Percentiles rank a stretch among this genome's conserved stretches.
These are phyloP conservation scores for Aspergillus egyptiacus DNA, from an alignment of 495 filamentous ascomycete species.

Conservation along the genomic window DNA sequence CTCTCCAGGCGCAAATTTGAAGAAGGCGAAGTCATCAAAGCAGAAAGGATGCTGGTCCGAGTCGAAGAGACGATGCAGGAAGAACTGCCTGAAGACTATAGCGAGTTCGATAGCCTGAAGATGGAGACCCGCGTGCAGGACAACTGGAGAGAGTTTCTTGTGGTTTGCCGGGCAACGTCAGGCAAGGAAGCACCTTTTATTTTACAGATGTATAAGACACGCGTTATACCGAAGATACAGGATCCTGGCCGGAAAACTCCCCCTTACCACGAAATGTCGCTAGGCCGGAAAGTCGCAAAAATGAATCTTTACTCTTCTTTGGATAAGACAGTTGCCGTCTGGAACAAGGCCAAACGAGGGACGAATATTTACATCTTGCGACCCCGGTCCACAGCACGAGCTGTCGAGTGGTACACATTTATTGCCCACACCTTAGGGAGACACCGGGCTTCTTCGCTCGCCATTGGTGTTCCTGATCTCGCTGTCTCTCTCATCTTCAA, in stretches of 20 bases:
- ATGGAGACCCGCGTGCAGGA: conserved; percentile 56
- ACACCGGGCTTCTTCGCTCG: conserved; percentile 51
- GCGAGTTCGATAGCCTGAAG: conserved; percentile 59
- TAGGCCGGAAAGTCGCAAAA: conserved; percentile 48
- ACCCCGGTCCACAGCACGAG: conserved; percentile 56
- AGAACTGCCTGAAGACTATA: conserved; percentile 55
- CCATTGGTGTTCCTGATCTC: conserved; percentile 63
- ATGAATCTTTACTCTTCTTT: conserved; percentile 66
- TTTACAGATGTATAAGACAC: conserved; percentile 64
- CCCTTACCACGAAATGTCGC: conserved; percentile 50
- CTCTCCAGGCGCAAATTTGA: conserved; percentile 38
- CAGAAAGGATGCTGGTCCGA: conserved; percentile 68
- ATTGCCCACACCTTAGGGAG: conserved; percentile 56
- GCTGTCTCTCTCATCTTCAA: conserved; percentile 57
- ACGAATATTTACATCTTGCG: conserved; percentile 64
- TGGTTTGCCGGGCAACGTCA: conserved; percentile 57
- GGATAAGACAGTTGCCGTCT: conserved; percentile 68
- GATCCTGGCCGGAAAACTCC: conserved; percentile 42
- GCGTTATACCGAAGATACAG: conserved; percentile 61
- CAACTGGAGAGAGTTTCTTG: conserved; percentile 68
- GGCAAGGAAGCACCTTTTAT: conserved; percentile 50
- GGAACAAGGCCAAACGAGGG: conserved; percentile 50
- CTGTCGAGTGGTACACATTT: conserved; percentile 74
- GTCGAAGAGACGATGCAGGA: conserved; percentile 52
- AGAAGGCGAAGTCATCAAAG: conserved; percentile 64